phyloP scores from a whole-genome alignment of 2,329 filamentous ascomycete species.

The Fusarium siculi region DNA sequence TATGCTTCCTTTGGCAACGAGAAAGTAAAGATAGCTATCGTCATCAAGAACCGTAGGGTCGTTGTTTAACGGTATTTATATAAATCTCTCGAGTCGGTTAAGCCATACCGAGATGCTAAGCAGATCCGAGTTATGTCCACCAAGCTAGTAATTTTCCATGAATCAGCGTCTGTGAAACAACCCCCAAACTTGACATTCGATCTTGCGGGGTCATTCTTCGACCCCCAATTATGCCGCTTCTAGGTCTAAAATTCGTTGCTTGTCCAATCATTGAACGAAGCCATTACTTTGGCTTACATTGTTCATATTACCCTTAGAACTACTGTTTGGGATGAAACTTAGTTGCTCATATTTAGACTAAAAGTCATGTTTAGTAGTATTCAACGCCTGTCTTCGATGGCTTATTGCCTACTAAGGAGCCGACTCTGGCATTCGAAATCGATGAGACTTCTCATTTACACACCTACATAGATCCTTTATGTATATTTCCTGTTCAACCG shows the following conservation, averaged over 20 bases:
- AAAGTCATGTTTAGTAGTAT: background rate
- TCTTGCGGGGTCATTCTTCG: background rate
- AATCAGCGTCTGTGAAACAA: background rate
- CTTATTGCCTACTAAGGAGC: background rate
- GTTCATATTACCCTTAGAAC: background rate
- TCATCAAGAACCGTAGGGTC: background rate
- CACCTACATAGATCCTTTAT: background rate
- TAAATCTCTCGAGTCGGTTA: background rate
- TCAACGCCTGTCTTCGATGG: background rate
- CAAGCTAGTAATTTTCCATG: conserved; percentile 8
- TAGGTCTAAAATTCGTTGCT: background rate
- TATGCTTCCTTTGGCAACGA: background rate
- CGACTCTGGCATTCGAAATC: background rate
- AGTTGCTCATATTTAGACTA: background rate
- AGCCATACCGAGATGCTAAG: background rate
- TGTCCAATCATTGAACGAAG: background rate
- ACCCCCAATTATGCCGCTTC: background rate
- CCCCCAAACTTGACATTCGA: background rate
- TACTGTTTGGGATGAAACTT: background rate
- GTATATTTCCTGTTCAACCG: too few relatives aligned
- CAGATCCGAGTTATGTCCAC: background rate
- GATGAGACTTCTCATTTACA: background rate
- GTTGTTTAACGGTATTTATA: background rate
- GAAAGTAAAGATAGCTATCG: background rate
- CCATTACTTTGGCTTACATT: background rate